Evolutionary conservation across 306 rosid genomes (phyloP), one percentile per base, ranked within the genome.

Genomic region (Cercis canadensis): DNA sequence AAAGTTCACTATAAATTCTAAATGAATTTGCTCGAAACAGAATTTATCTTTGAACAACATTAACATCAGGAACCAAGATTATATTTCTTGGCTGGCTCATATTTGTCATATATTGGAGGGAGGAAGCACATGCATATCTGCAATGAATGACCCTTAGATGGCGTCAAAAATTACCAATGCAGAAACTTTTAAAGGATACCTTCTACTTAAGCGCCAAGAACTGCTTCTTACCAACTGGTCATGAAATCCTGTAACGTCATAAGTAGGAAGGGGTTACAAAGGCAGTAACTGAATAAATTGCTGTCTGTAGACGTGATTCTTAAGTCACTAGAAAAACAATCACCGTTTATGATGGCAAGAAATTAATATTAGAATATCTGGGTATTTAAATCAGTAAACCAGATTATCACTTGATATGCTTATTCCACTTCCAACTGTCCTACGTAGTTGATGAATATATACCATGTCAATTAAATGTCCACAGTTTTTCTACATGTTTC

Each of bases 251-350:
- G 53, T 16, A 47, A 39, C 44, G 18, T 41, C 8, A 63, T 40
- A 49, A 10, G 55, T 33, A 57, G 43, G 40, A 37, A 11, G 62
- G 29, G 57, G 46, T 65, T 34, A 15, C 49, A 36, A 4, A 21
- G 32, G 11, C 56, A 45, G 10, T n/a, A 41, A 15, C 14, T 57
- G 46, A 57, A 69, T 10, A 43, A 61, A 47, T 15, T 5, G 37
- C 70, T 59, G 52, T 40, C 41, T 31, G 43, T 53, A 44, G 32
- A 44, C 21, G 13, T 67, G 79, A 37, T 31, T 74, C 52, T 50
- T 4, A 18, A 47, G 51, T 31, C 49, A 57, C 32, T 17, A 63
- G 54, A 68, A 56, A n/a, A 45, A 67, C 32, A 72, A 74, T 17
- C 17, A 55, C 13, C 44, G 17, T 16, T 60, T n/a, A n/a, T n/a